A percentile compares a stretch with the other conserved stretches of the same genome.
These are phyloP conservation scores for Agaricus blazei DNA, from an alignment of 768 basidiomycete genomes.

Conservation along the genomic window DNA sequence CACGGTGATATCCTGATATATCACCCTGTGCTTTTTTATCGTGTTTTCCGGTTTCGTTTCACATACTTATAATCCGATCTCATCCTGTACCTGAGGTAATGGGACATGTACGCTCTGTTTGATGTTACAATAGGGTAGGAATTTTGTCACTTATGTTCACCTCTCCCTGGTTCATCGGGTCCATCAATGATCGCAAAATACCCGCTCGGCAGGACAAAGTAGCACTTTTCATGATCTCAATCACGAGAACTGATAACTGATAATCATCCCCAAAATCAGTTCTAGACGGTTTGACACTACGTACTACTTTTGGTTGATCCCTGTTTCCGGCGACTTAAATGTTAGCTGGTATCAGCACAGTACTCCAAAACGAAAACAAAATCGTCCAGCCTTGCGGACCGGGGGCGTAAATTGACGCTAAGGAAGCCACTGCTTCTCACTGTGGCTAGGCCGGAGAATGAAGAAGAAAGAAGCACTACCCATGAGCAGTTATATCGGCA, in stretches of 20 bases:
- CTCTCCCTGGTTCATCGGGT: not conserved
- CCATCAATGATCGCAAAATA: slow-evolving; percentile 5
- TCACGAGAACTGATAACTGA: not conserved
- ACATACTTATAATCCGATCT: too few species aligned
- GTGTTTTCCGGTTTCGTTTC: too few species aligned
- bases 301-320: too few species aligned
- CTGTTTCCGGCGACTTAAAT: not conserved
- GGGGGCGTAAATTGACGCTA: slow-evolving; percentile 1
- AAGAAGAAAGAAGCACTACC: not conserved
- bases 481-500: slow-evolving; percentile 4
- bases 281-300: not conserved
- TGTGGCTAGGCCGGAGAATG: slow-evolving; percentile 9
- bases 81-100: slow-evolving; percentile 5
- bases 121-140: not conserved
- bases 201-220: slow-evolving; percentile 1
- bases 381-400: slow-evolving; percentile 2
- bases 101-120: not conserved
- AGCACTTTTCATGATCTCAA: slow-evolving; percentile 1
- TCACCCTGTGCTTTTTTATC: too few species aligned
- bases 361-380: not conserved
- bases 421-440: not conserved
- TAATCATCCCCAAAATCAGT: not conserved
- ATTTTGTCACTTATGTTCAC: not conserved
- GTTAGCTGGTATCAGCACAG: not conserved
- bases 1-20: too few species aligned